Percentiles rank a stretch among this genome's conserved stretches.
Conservation (phyloP, 75 land plant genomes). For the Ceratopteris richardii region DNA sequence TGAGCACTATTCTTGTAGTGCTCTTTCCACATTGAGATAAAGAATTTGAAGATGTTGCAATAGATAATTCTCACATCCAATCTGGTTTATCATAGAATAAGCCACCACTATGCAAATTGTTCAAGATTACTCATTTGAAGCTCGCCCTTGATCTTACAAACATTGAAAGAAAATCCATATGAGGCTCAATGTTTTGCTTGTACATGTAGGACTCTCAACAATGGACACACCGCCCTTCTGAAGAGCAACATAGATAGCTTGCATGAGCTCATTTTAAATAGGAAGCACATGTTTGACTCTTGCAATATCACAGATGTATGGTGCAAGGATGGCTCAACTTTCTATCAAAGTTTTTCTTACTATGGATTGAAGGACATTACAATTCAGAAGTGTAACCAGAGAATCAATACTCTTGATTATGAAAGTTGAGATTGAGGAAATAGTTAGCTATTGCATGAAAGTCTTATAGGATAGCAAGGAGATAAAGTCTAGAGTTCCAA, state of each 20-base stretch:
- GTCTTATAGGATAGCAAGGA: no score
- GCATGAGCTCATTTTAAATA: slow-evolving; percentile 84
- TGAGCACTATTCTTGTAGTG: no score
- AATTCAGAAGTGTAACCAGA: no score
- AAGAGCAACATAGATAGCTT: slow-evolving; percentile 58
- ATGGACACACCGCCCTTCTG: slow-evolving; percentile 82
- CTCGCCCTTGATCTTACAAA: slow-evolving; percentile 48
- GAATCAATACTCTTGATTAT: no score
- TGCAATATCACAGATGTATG: no score
- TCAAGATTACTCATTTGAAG: slow-evolving; percentile 1
- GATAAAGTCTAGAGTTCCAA: no score
- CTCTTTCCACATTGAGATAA: neutral
- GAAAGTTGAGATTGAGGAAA: no score
- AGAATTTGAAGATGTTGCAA: neutral
- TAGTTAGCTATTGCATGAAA: no score
- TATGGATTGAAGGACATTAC: no score
- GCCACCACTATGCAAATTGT: neutral
- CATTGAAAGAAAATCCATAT: slow-evolving; percentile 94
- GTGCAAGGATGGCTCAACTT: no score
- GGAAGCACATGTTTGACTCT: no score
- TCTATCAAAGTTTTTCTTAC: no score
- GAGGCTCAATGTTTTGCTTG: slow-evolving; percentile 93
- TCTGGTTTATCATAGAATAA: slow-evolving; percentile 70
- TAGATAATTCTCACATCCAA: slow-evolving; percentile 75
- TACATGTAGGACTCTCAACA: slow-evolving; percentile 99